Percentiles rank a stretch among this genome's conserved stretches.
Conservation (phyloP, 352 stramenopile species). For the Phytophthora sp. region DNA sequence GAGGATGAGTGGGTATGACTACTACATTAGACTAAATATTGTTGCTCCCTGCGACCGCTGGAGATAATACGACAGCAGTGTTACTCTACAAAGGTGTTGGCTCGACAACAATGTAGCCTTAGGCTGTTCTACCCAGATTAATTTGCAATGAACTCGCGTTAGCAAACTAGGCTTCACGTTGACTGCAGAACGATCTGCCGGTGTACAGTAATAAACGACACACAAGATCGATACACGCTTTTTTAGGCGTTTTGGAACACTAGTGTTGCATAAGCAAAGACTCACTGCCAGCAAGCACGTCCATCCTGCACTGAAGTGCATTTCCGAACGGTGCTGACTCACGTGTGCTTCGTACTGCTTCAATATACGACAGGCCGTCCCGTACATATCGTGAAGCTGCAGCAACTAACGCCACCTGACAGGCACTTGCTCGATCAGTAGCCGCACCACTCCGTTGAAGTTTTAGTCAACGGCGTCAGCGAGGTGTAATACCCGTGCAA, state of each 20-base stretch:
- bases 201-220: no score
- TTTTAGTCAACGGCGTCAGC: conserved; percentile 1
- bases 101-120: conserved; percentile 14
- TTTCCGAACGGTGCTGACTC: no score
- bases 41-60: not conserved
- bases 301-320: no score
- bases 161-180: no score
- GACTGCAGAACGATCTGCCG: no score
- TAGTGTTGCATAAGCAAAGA: not conserved
- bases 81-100: conserved; percentile 7
- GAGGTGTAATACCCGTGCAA: not conserved
- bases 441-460: not conserved
- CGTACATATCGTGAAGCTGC: not conserved
- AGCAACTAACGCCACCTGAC: not conserved
- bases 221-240: no score
- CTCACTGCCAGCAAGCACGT: no score
- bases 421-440: not conserved
- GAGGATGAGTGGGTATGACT: conserved; percentile 1
- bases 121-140: not conserved
- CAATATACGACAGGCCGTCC: no score
- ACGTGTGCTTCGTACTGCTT: no score
- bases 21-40: conserved; percentile 11
- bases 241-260: no score
- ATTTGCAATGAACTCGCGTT: not conserved
- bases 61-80: conserved; percentile 24